Conservation (phyloP, 768 basidiomycete species). For the Leccinellum albellum region DNA sequence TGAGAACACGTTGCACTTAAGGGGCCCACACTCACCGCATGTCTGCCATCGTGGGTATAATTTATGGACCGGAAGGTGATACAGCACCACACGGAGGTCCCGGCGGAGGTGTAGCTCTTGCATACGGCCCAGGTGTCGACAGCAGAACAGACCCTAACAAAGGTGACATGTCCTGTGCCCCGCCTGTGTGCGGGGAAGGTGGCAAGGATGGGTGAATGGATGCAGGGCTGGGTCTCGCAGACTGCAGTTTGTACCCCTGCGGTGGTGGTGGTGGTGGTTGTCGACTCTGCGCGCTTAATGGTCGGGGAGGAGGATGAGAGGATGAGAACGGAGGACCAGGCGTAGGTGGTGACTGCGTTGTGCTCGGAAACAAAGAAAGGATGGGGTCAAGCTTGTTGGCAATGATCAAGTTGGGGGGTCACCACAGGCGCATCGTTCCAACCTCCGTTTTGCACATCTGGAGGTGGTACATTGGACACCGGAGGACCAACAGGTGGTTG, state of each 20-base stretch:
- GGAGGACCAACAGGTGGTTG: conserved; percentile 43
- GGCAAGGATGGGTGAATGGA: conserved; percentile 39
- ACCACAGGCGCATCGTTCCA: conserved; percentile 86
- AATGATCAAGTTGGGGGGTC: conserved; percentile 44
- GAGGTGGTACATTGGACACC: conserved; percentile 49
- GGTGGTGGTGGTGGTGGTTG: conserved; percentile 44
- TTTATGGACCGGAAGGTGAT: conserved; percentile 34
- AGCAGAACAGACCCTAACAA: conserved; percentile 25
- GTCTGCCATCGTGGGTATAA: no score
- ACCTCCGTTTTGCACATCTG: conserved; percentile 67
- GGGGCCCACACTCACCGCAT: no score
- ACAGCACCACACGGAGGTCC: conserved; percentile 27
- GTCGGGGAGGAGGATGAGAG: conserved; percentile 53
- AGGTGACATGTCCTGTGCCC: conserved; percentile 30
- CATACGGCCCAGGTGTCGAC: conserved; percentile 34
- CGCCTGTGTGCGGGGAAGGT: conserved; percentile 34
- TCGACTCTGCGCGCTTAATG: conserved; percentile 36
- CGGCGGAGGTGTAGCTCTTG: conserved; percentile 42
- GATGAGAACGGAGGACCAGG: conserved; percentile 43
- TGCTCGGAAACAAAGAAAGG: conserved; percentile 84
- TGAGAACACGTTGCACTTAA: no score
- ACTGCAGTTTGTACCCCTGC: conserved; percentile 35
- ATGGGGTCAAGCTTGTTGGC: conserved; percentile 66
- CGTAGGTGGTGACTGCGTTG: conserved; percentile 42
- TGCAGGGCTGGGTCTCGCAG: conserved; percentile 24